A percentile compares a stretch with the other conserved stretches of the same genome.
Evolutionary conservation across 352 stramenopile genomes (phyloP).

Genomic region (Phytopythium helicoides): DNA sequence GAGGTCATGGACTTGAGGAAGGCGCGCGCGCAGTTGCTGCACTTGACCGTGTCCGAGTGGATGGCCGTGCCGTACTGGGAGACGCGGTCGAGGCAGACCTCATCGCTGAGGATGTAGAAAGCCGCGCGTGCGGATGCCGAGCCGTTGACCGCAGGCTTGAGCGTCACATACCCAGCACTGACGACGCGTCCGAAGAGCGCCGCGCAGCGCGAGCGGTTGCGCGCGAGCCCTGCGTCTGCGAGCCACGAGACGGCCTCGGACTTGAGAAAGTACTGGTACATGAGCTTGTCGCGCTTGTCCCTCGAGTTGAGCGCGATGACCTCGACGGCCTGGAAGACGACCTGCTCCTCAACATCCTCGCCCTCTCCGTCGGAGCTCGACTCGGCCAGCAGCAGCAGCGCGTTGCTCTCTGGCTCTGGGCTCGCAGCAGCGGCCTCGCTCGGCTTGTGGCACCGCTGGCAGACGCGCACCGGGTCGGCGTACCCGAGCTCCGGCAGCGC

Average conservation of each 20-base stretch:
- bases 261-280: constrained; percentile 85
- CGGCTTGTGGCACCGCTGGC: constrained; percentile 54
- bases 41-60: constrained; percentile 80
- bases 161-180: constrained; percentile 62
- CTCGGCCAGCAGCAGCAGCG: constrained; percentile 27
- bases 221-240: constrained; percentile 59
- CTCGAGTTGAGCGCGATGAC: constrained; percentile 62
- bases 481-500: constrained; percentile 66
- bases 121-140: constrained; percentile 40
- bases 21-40: constrained; percentile 73
- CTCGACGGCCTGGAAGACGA: constrained; percentile 58
- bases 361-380: constrained; percentile 54
- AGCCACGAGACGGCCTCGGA: constrained; percentile 85
- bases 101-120: constrained; percentile 75
- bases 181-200: constrained; percentile 67
- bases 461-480: constrained; percentile 67
- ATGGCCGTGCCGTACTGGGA: constrained; percentile 67
- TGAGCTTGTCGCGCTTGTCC: constrained; percentile 69
- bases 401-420: constrained; percentile 11
- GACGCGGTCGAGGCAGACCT: constrained; percentile 47
- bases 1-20: constrained; percentile 66
- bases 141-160: constrained; percentile 49
- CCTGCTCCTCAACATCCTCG: constrained; percentile 54
- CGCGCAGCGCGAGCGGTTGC: constrained; percentile 46
- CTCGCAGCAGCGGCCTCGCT: constrained; percentile 7